phyloP scores from a whole-genome alignment of 1,284 basidiomycete genomes.

The Stereum hirsutum region DNA sequence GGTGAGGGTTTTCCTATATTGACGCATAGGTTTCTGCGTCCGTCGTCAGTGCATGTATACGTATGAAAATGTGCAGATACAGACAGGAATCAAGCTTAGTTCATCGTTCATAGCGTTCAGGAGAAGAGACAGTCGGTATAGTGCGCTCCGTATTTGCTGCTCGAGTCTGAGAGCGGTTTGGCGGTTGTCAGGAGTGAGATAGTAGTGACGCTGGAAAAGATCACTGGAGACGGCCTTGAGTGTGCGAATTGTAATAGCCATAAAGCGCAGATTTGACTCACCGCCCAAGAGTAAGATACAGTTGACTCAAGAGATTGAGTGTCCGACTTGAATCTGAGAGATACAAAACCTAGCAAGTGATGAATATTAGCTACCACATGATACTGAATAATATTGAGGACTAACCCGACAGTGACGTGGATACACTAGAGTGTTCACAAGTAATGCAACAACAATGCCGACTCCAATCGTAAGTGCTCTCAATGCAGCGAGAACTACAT shows the following conservation, averaged over 20 bases:
- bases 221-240: slow-evolving; percentile 21
- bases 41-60: not conserved
- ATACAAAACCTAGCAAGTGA: slow-evolving; percentile 29
- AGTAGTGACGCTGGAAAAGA: slow-evolving; percentile 25
- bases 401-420: slow-evolving; percentile 38
- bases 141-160: slow-evolving; percentile 29
- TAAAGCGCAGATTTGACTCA: slow-evolving; percentile 10
- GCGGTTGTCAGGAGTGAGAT: slow-evolving; percentile 22
- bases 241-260: slow-evolving; percentile 1
- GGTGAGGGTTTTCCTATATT: slow-evolving; percentile 30
- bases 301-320: slow-evolving; percentile 29
- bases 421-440: slow-evolving; percentile 37
- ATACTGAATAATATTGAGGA: not conserved
- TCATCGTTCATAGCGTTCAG: slow-evolving; percentile 38
- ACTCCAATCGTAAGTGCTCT: slow-evolving; percentile 33
- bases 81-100: slow-evolving; percentile 39
- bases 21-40: slow-evolving; percentile 36
- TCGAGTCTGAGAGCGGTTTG: slow-evolving; percentile 32
- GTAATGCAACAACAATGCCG: slow-evolving; percentile 36
- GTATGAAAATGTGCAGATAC: slow-evolving; percentile 10
- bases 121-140: slow-evolving; percentile 29
- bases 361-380: not conserved
- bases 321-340: slow-evolving; percentile 31
- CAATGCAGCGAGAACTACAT: slow-evolving; percentile 29
- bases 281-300: slow-evolving; percentile 39